Percentiles rank a stretch among this genome's conserved stretches.
These are phyloP conservation scores for Baudoinia panamericana DNA, from an alignment of 495 filamentous ascomycete genomes.

Conservation along the genomic window DNA sequence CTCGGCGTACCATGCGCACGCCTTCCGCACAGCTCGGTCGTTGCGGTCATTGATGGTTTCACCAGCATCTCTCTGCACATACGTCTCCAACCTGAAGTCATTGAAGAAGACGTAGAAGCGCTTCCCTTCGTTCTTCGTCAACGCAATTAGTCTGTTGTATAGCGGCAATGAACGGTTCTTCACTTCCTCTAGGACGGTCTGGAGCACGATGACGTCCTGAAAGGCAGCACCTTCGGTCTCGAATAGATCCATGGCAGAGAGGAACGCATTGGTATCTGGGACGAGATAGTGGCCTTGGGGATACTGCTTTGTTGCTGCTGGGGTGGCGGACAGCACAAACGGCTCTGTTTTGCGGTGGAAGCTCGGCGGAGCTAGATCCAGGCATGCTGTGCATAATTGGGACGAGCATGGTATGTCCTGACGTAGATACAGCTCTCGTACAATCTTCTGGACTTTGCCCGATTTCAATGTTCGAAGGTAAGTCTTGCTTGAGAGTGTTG, in stretches of 20 bases:
- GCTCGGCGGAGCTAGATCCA: constrained; percentile 55
- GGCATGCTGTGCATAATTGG: constrained; percentile 64
- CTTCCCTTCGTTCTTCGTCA: constrained; percentile 91
- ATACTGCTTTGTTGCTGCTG: constrained; percentile 67
- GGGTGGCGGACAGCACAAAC: constrained; percentile 76
- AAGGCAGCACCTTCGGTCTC: constrained; percentile 78
- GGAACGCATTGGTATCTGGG: constrained; percentile 90
- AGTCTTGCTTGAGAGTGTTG: constrained; percentile 79
- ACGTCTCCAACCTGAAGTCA: constrained; percentile 87
- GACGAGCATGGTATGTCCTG: constrained; percentile 97
- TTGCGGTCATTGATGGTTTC: constrained; percentile 96
- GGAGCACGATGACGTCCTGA: constrained; percentile 86
- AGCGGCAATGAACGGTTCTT: constrained; percentile 84
- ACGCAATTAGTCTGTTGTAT: constrained; percentile 78
- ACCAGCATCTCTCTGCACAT: constrained; percentile 56
- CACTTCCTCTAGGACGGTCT: constrained; percentile 91
- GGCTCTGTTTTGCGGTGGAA: constrained; percentile 59
- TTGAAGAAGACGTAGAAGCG: constrained; percentile 99
- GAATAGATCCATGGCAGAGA: constrained; percentile 92
- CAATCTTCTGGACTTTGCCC: constrained; percentile 97
- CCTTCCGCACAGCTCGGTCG: constrained; percentile 75
- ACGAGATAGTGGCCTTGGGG: constrained; percentile 87
- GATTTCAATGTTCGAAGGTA: constrained; percentile 85
- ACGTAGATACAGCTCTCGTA: constrained; percentile 86
- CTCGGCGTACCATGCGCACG: constrained; percentile 76